phyloP scores from a whole-genome alignment of 495 filamentous ascomycete genomes.

The Penicillium riverlandense region DNA sequence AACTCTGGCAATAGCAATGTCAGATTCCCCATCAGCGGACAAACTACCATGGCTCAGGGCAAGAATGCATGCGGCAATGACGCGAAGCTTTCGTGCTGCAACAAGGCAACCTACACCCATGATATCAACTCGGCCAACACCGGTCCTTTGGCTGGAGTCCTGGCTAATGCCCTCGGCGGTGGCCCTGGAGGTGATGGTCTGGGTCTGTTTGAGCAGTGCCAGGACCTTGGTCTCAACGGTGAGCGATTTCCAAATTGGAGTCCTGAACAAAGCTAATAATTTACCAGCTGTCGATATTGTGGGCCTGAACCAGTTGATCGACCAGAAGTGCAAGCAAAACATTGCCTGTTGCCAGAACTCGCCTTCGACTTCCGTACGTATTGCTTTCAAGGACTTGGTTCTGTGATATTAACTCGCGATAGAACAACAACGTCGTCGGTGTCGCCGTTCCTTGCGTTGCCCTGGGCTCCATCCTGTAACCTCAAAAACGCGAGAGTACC shows the following conservation, averaged over 20 bases:
- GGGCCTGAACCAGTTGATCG: slow-evolving; percentile 27
- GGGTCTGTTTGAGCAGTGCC: slow-evolving; percentile 23
- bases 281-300: slow-evolving; percentile 16
- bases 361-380: slow-evolving; percentile 19
- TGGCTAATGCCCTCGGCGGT: slow-evolving; percentile 15
- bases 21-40: slow-evolving; percentile 16
- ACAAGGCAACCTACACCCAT: slow-evolving; percentile 26
- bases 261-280: neutral
- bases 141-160: slow-evolving; percentile 14
- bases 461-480: slow-evolving; percentile 35
- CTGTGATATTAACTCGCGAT: neutral
- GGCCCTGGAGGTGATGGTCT: slow-evolving; percentile 17
- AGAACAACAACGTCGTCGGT: slow-evolving; percentile 32
- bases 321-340: slow-evolving; percentile 41
- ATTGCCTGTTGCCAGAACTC: slow-evolving; percentile 42
- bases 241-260: neutral
- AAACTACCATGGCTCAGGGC: slow-evolving; percentile 31
- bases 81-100: slow-evolving; percentile 36
- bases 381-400: neutral
- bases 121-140: slow-evolving; percentile 17
- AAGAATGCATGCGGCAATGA: slow-evolving; percentile 26
- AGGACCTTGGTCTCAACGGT: slow-evolving; percentile 18
- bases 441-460: slow-evolving; percentile 39
- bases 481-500: no score
- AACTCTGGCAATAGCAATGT: slow-evolving; percentile 1